Percentiles rank a stretch among this genome's conserved stretches.
These are phyloP conservation scores for Penicillium steckii DNA, from an alignment of 495 filamentous ascomycete species.

Conservation along the genomic window DNA sequence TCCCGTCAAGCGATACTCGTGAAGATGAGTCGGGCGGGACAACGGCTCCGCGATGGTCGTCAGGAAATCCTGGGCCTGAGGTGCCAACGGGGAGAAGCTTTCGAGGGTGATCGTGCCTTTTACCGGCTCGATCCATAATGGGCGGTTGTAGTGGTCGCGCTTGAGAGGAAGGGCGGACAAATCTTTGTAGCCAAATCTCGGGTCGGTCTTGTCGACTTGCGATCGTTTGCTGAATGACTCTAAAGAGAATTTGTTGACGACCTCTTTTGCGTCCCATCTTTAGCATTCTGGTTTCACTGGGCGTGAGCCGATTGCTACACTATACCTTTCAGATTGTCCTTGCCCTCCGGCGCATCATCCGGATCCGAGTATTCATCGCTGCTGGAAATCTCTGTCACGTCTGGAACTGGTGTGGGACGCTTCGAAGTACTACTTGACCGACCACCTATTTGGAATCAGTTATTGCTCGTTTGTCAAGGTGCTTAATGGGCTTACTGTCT, in stretches of 20 bases:
- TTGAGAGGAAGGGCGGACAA: conserved; percentile 80
- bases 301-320: conserved; percentile 47
- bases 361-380: conserved; percentile 71
- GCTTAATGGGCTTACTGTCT: conserved; percentile 35
- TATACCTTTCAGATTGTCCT: conserved; percentile 47
- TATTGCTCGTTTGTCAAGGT: not conserved
- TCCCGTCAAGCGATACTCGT: conserved; percentile 88
- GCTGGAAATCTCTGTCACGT: conserved; percentile 63
- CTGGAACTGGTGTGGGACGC: conserved; percentile 65
- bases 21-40: conserved; percentile 81
- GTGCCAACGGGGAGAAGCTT: conserved; percentile 83
- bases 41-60: conserved; percentile 93
- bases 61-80: conserved; percentile 88
- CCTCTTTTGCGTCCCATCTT: conserved; percentile 38
- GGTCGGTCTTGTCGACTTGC: conserved; percentile 40
- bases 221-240: conserved; percentile 46
- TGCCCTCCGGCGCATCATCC: conserved; percentile 44
- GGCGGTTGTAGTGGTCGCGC: conserved; percentile 81
- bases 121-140: conserved; percentile 85
- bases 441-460: conserved; percentile 46
- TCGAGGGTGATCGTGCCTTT: conserved; percentile 90
- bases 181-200: conserved; percentile 67
- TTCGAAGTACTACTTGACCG: conserved; percentile 60
- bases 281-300: conserved; percentile 16
- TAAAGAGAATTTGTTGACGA: conserved; percentile 66